These are phyloP conservation scores for Metroxylon sagu DNA, from an alignment of 176 grass and related monocot genomes.

Conservation along the genomic window DNA sequence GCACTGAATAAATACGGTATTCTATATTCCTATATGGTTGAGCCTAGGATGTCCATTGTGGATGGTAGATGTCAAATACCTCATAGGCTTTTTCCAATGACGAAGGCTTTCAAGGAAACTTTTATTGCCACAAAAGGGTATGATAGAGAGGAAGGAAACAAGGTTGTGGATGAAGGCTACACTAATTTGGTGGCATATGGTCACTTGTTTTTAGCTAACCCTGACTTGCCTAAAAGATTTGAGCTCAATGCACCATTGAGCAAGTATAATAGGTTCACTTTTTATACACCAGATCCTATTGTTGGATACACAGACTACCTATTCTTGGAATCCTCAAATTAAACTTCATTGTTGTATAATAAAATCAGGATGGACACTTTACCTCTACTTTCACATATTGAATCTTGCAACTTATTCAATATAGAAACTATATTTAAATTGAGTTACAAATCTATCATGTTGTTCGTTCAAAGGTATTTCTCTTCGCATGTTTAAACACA, in stretches of 20 bases:
- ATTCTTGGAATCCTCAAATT: conserved; percentile 6
- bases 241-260: conserved; percentile 27
- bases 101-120: conserved; percentile 27
- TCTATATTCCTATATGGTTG: conserved; percentile 29
- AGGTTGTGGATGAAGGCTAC: conserved; percentile 29
- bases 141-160: conserved; percentile 36
- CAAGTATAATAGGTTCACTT: conserved; percentile 32
- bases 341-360: too few relatives aligned
- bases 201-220: conserved; percentile 32
- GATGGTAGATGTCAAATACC: conserved; percentile 15
- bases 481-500: too few relatives aligned
- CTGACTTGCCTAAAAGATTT: conserved; percentile 17
- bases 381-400: too few relatives aligned
- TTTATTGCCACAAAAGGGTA: conserved; percentile 29
- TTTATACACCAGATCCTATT: conserved; percentile 38
- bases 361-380: too few relatives aligned
- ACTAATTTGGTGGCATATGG: conserved; percentile 33
- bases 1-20: conserved; percentile 24
- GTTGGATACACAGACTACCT: conserved; percentile 40
- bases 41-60: conserved; percentile 17
- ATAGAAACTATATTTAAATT: too few relatives aligned
- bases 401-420: too few relatives aligned
- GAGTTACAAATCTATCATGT: too few relatives aligned
- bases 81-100: conserved; percentile 26
- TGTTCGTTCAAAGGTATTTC: too few relatives aligned